These are phyloP conservation scores for Penicillium sclerotigenum DNA, from an alignment of 2,329 filamentous ascomycete genomes.

Conservation along the genomic window DNA sequence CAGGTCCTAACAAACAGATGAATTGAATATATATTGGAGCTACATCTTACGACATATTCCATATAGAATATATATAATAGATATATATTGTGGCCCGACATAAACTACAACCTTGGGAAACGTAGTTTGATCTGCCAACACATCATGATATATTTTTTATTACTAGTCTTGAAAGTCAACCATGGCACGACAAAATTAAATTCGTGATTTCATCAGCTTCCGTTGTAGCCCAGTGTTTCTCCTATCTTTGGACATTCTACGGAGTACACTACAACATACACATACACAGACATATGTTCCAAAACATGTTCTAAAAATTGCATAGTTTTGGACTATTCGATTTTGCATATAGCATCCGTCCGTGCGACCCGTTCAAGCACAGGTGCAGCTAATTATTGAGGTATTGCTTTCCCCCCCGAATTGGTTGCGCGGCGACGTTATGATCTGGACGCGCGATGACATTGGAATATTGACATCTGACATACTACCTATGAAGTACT, in stretches of 20 bases:
- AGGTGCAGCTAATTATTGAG: slow-evolving; percentile 2
- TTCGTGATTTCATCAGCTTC: neutral
- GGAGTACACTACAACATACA: neutral
- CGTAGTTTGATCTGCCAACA: slow-evolving; percentile 16
- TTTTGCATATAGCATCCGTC: neutral
- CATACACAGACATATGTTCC: neutral
- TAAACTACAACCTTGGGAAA: neutral
- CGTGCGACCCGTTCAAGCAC: neutral
- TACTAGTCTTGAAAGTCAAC: slow-evolving; percentile 10
- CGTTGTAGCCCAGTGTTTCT: neutral
- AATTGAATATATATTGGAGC: neutral
- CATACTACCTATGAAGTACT: neutral
- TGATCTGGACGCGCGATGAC: neutral
- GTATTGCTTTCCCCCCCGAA: neutral
- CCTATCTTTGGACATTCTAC: neutral
- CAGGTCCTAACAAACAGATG: too few relatives aligned
- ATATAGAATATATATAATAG: neutral
- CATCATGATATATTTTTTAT: slow-evolving; percentile 12
- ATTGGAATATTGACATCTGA: neutral
- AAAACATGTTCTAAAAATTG: neutral
- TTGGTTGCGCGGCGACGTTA: neutral
- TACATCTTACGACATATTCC: neutral
- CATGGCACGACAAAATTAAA: slow-evolving; percentile 10
- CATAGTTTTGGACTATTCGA: neutral
- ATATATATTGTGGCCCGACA: slow-evolving; percentile 15